phyloP scores from a whole-genome alignment of 768 basidiomycete genomes.

The Trametes meyenii region DNA sequence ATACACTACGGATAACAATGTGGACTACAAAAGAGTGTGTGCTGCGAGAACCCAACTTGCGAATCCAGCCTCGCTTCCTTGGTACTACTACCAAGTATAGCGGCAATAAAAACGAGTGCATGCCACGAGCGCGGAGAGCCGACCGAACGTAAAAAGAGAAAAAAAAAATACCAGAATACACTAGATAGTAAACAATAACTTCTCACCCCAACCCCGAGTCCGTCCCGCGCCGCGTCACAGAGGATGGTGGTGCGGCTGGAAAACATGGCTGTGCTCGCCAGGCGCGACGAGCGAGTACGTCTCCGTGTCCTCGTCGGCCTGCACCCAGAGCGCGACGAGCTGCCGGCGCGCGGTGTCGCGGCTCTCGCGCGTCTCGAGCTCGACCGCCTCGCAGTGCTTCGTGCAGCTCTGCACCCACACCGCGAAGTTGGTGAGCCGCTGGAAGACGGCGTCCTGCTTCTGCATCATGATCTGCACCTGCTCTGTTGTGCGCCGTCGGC shows the following conservation, averaged over 20 bases:
- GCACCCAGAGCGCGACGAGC: slow-evolving; percentile 27
- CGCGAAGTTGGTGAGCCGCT: slow-evolving; percentile 24
- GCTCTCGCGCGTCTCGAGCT: slow-evolving; percentile 18
- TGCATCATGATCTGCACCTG: slow-evolving; percentile 25
- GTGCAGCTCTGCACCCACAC: slow-evolving; percentile 29
- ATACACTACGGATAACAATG: slow-evolving; percentile 1
- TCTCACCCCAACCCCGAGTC: not conserved
- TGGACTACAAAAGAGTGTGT: not conserved
- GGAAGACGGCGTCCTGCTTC: slow-evolving; percentile 26
- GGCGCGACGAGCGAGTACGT: slow-evolving; percentile 14
- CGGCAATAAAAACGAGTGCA: not conserved
- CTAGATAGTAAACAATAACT: not conserved
- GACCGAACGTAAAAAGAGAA: too few species aligned
- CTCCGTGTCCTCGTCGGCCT: slow-evolving; percentile 17
- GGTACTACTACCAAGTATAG: not conserved
- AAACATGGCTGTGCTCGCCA: slow-evolving; percentile 15
- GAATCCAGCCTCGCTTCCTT: not conserved
- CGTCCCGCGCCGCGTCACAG: not conserved
- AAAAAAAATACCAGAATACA: not conserved
- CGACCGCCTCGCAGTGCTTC: slow-evolving; percentile 24
- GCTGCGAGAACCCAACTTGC: not conserved
- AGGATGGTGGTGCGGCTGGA: not conserved
- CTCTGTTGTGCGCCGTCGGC: slow-evolving; percentile 3
- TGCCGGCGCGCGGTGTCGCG: slow-evolving; percentile 24
- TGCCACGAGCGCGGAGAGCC: not conserved